Percentiles rank a stretch among this genome's conserved stretches.
Evolutionary conservation across 148 eudicot species (phyloP).

Genomic region (Vaccinium vitisidaea): DNA sequence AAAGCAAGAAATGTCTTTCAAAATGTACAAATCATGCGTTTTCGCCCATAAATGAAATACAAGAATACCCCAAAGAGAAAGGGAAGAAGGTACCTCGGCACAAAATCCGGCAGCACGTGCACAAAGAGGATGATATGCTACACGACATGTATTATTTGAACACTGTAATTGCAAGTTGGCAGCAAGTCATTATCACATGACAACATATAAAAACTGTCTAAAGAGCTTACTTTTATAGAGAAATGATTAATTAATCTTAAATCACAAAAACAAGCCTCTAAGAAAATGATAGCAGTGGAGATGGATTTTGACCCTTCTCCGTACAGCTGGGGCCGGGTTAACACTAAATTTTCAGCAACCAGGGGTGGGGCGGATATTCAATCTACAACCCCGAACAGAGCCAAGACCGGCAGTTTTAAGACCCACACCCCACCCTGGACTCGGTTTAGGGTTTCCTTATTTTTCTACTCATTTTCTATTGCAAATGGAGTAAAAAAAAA

Average conservation of each 20-base stretch:
- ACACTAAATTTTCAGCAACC: neutral
- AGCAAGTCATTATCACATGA: neutral
- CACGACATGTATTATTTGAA: conserved; percentile 76
- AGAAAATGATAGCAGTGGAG: neutral
- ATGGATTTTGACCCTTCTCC: neutral
- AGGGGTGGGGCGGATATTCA: neutral
- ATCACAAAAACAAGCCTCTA: conserved; percentile 1
- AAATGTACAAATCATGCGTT: neutral
- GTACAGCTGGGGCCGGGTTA: neutral
- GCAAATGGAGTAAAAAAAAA: neutral
- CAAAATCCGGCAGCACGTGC: conserved; percentile 96
- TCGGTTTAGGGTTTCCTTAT: neutral
- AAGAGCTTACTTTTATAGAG: neutral
- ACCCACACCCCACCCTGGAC: conserved; percentile 1
- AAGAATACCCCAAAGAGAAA: neutral
- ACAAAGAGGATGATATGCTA: conserved; percentile 97
- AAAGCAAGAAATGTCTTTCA: neutral
- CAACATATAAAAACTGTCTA: neutral
- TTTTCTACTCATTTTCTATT: neutral
- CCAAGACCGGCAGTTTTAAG: neutral
- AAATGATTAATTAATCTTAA: neutral
- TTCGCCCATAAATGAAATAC: neutral
- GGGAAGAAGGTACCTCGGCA: conserved; percentile 59
- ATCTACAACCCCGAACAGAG: neutral
- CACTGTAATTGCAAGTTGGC: conserved; percentile 51